Evolutionary conservation across 2,329 filamentous ascomycete species (phyloP).

Genomic region (Pseudonectria foliicola): DNA sequence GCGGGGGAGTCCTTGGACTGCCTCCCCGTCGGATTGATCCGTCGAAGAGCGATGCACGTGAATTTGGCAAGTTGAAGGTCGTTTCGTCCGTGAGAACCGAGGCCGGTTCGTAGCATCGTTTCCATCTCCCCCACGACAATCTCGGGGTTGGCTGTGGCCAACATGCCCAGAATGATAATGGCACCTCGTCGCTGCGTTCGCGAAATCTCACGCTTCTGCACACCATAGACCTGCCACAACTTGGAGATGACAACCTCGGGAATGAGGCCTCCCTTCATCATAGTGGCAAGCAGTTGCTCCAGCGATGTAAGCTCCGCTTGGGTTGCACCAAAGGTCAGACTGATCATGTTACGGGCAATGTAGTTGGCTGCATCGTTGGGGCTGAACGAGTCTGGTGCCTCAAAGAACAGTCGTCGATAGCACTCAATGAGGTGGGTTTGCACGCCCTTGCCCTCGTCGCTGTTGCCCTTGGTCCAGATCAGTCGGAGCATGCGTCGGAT

Average conservation of each 20-base stretch:
- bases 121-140: constrained; percentile 95
- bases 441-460: constrained; percentile 96
- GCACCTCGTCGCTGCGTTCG: constrained; percentile 82
- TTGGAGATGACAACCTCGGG: constrained; percentile 82
- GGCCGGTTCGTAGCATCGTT: constrained; percentile 81
- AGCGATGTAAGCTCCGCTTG: constrained; percentile 92
- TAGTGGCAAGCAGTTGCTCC: constrained; percentile 89
- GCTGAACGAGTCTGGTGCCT: constrained; percentile 82
- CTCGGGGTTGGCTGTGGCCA: constrained; percentile 84
- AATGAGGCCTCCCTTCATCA: constrained; percentile 92
- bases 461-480: constrained; percentile 99
- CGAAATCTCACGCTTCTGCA: constrained; percentile 89
- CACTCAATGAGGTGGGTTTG: constrained; percentile 95
- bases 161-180: constrained; percentile 95
- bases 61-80: constrained; percentile 90
- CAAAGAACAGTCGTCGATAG: constrained; percentile 93
- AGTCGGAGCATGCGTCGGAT: constrained; percentile 93
- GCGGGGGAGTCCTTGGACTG: constrained; percentile 65
- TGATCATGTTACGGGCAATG: constrained; percentile 97
- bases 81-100: constrained; percentile 70
- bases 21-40: constrained; percentile 81
- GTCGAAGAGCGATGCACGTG: constrained; percentile 84
- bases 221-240: constrained; percentile 94
- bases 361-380: constrained; percentile 90
- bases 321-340: constrained; percentile 89